Evolutionary conservation across 2,329 filamentous ascomycete genomes (phyloP).

Genomic region (Monilinia vaccinii-corymbosi): DNA sequence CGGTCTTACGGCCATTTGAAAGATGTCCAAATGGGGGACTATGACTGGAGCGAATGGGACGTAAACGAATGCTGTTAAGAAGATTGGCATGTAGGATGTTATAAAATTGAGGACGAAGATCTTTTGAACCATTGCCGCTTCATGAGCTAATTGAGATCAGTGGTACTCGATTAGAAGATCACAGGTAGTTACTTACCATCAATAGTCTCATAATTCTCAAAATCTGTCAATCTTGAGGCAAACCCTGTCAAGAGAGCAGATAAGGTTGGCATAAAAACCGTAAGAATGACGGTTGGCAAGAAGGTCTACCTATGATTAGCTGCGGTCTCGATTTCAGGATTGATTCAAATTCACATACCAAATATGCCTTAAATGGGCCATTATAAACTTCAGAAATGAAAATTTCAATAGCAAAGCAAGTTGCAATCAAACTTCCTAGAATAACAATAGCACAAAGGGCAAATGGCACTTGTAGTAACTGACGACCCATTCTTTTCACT

Average conservation of each 20-base stretch:
- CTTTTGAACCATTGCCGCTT: constrained; percentile 80
- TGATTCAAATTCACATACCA: constrained; percentile 45
- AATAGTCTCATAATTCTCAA: constrained; percentile 87
- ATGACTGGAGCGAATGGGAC: constrained; percentile 82
- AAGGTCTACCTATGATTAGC: constrained; percentile 52
- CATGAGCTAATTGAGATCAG: constrained; percentile 46
- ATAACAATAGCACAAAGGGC: constrained; percentile 62
- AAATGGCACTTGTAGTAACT: constrained; percentile 64
- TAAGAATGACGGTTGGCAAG: constrained; percentile 81
- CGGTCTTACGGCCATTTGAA: constrained; percentile 62
- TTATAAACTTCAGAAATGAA: constrained; percentile 93
- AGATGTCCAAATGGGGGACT: constrained; percentile 77
- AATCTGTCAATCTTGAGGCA: constrained; percentile 67
- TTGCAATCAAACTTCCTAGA: constrained; percentile 73
- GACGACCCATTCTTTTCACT: constrained; percentile 51
- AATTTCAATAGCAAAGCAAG: constrained; percentile 86
- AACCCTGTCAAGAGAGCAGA: constrained; percentile 65
- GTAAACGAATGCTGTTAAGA: constrained; percentile 89
- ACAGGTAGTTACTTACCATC: constrained; percentile 40
- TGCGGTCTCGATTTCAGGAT: neutral
- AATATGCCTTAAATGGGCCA: constrained; percentile 74
- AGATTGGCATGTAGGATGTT: constrained; percentile 86
- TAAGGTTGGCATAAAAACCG: constrained; percentile 68
- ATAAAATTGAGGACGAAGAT: constrained; percentile 96
- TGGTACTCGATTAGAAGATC: constrained; percentile 9